Evolutionary conservation across 768 basidiomycete species (phyloP).

Genomic region (Tephrocybe sp.): DNA sequence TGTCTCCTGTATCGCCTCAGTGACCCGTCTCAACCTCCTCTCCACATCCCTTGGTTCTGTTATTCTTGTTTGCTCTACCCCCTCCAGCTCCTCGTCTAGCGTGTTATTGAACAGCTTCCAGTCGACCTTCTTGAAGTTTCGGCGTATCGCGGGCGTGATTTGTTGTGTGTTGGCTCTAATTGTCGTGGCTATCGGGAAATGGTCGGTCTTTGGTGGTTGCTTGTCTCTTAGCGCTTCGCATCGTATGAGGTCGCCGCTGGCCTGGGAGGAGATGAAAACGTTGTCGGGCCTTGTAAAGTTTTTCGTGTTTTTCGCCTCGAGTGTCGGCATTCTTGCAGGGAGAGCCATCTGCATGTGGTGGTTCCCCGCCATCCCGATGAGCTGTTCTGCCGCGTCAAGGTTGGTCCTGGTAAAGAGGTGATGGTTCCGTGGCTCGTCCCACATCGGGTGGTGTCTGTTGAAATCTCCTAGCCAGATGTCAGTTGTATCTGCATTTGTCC

Average conservation of each 20-base stretch:
- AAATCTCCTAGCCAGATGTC: constrained; percentile 35
- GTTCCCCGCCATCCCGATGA: constrained; percentile 24
- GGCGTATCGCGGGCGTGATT: neutral
- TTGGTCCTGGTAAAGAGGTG: constrained; percentile 33
- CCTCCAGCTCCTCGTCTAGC: neutral
- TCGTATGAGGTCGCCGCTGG: neutral
- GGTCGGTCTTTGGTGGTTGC: neutral
- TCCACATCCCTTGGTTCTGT: neutral
- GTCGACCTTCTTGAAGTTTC: neutral
- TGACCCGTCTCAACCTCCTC: neutral
- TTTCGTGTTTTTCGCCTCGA: constrained; percentile 24
- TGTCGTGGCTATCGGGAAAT: neutral
- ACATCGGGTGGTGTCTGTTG: constrained; percentile 39
- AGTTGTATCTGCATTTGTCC: too few relatives aligned
- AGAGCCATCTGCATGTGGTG: constrained; percentile 34
- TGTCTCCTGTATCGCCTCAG: neutral
- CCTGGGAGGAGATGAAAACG: constrained; percentile 29
- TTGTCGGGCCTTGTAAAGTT: constrained; percentile 42
- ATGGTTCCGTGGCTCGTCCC: constrained; percentile 30
- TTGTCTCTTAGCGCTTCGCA: neutral
- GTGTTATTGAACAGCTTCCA: neutral
- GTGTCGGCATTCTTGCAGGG: constrained; percentile 30
- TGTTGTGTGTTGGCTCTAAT: neutral
- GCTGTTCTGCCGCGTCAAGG: constrained; percentile 17
- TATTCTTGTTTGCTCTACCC: neutral